phyloP scores from a whole-genome alignment of 129 eudicot species.

The Lactuca saligna region DNA sequence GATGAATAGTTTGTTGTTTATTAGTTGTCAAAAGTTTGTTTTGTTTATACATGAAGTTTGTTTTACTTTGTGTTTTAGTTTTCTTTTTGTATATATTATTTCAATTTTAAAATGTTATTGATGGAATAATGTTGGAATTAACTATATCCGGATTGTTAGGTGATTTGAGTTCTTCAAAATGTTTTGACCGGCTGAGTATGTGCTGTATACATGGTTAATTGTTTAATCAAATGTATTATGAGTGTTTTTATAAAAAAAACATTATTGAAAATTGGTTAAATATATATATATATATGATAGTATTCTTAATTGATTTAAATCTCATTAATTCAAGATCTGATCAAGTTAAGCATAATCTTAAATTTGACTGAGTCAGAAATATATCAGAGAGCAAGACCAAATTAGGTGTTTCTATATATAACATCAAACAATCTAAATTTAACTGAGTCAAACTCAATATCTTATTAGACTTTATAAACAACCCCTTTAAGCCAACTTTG shows the following conservation, averaged over 20 bases:
- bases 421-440: too few species aligned
- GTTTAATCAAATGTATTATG: neutral
- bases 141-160: neutral
- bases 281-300: too few species aligned
- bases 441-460: too few species aligned
- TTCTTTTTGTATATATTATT: neutral
- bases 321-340: too few species aligned
- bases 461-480: too few species aligned
- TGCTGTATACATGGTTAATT: neutral
- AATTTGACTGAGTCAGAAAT: too few species aligned
- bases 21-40: neutral
- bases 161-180: neutral
- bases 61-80: neutral
- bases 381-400: too few species aligned
- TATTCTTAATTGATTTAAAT: too few species aligned
- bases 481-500: too few species aligned
- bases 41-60: neutral
- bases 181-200: neutral
- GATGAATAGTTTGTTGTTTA: neutral
- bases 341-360: too few species aligned
- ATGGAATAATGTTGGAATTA: neutral
- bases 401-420: too few species aligned
- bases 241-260: neutral
- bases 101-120: neutral
- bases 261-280: neutral